These are phyloP conservation scores for Eucalyptus dawsonii DNA, from an alignment of 345 rosid species.

Conservation along the genomic window DNA sequence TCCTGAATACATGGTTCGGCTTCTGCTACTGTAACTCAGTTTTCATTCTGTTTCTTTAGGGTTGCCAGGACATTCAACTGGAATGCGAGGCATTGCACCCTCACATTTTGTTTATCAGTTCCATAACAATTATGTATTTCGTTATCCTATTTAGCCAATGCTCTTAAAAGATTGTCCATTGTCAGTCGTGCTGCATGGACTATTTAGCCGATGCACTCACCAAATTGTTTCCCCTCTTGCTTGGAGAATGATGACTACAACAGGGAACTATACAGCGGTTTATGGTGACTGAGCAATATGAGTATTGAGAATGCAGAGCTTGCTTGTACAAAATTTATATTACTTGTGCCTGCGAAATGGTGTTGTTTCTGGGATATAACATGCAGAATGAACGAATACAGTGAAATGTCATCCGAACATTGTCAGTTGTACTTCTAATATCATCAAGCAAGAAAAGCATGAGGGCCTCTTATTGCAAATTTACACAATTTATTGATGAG, in stretches of 20 bases:
- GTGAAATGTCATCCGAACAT: neutral
- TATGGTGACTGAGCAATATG: neutral
- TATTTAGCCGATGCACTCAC: neutral
- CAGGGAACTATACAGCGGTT: neutral
- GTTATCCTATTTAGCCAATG: neutral
- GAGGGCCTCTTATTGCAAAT: neutral
- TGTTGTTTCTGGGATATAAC: neutral
- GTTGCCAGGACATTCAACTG: neutral
- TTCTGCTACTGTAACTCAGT: neutral
- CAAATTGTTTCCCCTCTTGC: neutral
- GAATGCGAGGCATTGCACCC: neutral
- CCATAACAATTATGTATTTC: neutral
- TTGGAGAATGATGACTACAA: neutral
- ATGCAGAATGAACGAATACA: neutral
- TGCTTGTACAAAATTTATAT: neutral
- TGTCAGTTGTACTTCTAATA: neutral
- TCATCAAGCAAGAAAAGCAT: neutral
- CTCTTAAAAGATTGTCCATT: neutral
- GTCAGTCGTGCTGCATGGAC: neutral
- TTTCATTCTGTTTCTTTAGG: neutral
- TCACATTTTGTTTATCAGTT: neutral
- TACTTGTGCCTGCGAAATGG: neutral
- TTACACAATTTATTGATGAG: neutral
- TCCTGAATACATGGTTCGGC: slow-evolving; percentile 35
- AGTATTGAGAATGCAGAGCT: neutral